Evolutionary conservation across 352 stramenopile species (phyloP), one percentile per base, ranked within the genome.

Genomic region (Globisporangium radiosum): DNA sequence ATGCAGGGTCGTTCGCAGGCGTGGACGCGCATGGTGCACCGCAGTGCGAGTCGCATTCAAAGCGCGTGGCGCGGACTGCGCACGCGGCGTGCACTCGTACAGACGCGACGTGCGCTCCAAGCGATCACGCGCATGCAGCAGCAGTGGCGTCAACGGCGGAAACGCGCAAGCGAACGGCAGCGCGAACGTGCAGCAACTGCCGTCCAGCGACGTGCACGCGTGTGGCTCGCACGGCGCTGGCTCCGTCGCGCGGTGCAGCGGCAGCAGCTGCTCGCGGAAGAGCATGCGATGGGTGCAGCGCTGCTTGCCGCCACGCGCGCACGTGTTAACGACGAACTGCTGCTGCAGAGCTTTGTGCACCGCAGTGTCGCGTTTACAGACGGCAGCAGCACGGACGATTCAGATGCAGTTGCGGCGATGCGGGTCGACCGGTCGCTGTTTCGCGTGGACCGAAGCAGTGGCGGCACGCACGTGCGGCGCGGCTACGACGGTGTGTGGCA

Each of bases 401-500:
- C 25, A 33, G 25, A 33, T 33, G 25, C 25, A 33, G 25, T 33
- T 2, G n/a, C 51, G 9, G 37, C 62, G 11, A 64, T 47, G 8
- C 73, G 68, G 5, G 73, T 87, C 5, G 56, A 81, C 43, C 62
- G 69, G 4, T 62, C 70, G 13, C 58, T 88, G 0, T 88, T 75
- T 58, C 68, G 63, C 38, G 42, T 73, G 2, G 69, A 87, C 13
- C 19, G 60, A 3, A 7, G 8, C 84, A 70, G 38, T 64, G 59
- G 6, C 19, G 54, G 15, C 0, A 8, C 13, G 9, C 87, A 78
- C 78, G 84, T 73, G 25, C 70, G 76, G 8, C 72, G 69, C 47
- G 81, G 81, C 1, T 88, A 82, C 50, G 73, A 87, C 19, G 81
- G 81, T 1, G 60, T 88, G 33, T 90, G 81, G 81, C 81, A 90